These are phyloP conservation scores for Austroboletus niveus DNA, from an alignment of 1,284 basidiomycete genomes.

Conservation along the genomic window DNA sequence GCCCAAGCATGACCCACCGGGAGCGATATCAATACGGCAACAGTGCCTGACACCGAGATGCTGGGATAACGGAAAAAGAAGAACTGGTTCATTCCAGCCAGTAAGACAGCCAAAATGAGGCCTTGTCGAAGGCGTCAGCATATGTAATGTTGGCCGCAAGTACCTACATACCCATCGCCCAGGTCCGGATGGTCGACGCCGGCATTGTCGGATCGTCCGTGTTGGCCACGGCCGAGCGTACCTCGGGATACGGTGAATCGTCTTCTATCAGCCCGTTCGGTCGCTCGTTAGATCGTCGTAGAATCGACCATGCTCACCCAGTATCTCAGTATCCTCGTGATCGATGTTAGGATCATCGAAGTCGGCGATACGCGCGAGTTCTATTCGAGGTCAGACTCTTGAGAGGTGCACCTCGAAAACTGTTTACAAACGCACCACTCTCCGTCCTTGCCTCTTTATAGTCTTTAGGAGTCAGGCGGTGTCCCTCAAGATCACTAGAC, in stretches of 20 bases:
- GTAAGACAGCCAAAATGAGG: constrained; percentile 52
- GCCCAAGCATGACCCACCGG: constrained; percentile 65
- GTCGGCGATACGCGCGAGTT: constrained; percentile 7
- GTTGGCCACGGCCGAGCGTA: constrained; percentile 67
- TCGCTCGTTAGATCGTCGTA: neutral
- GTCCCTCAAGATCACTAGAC: too few species aligned
- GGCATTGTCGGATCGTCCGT: constrained; percentile 46
- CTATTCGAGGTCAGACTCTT: too few species aligned
- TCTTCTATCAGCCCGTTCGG: constrained; percentile 36
- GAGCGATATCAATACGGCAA: constrained; percentile 63
- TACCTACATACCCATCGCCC: constrained; percentile 52
- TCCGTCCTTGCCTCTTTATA: too few species aligned
- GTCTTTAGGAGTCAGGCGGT: too few species aligned
- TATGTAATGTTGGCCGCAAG: fast-evolving
- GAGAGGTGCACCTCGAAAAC: too few species aligned
- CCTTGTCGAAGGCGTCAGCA: constrained; percentile 17
- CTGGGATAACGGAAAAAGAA: constrained; percentile 68
- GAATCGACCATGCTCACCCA: constrained; percentile 22
- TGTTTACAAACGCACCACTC: too few species aligned
- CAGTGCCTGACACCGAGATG: constrained; percentile 47
- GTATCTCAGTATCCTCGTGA: constrained; percentile 41
- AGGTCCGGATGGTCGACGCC: constrained; percentile 59
- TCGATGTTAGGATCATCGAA: constrained; percentile 71
- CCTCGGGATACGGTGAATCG: constrained; percentile 72
- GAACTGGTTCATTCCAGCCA: constrained; percentile 64